These are phyloP conservation scores for Termitomyces sp. DNA, from an alignment of 768 basidiomycete genomes.

Conservation along the genomic window DNA sequence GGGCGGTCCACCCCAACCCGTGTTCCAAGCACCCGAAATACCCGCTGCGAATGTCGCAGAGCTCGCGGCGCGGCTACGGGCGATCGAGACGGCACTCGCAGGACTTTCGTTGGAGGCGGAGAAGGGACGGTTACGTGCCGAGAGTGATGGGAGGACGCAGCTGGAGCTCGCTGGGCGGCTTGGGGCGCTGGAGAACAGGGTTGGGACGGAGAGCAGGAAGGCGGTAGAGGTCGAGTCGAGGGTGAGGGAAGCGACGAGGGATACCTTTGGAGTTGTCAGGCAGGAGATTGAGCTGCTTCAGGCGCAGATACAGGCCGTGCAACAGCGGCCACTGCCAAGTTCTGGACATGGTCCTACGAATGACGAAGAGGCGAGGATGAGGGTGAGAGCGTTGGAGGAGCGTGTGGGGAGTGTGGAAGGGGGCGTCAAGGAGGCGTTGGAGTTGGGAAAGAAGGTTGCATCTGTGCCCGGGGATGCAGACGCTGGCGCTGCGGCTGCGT, in stretches of 20 bases:
- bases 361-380: slow-evolving; percentile 55
- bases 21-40: slow-evolving; percentile 49
- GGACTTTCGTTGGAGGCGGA: slow-evolving; percentile 54
- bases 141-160: slow-evolving; percentile 45
- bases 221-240: slow-evolving; percentile 50
- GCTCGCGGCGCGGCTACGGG: slow-evolving; percentile 54
- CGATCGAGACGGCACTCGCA: slow-evolving; percentile 59
- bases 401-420: slow-evolving; percentile 58
- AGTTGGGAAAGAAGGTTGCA: slow-evolving; percentile 48
- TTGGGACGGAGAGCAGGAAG: slow-evolving; percentile 33
- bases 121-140: slow-evolving; percentile 42
- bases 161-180: slow-evolving; percentile 51
- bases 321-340: slow-evolving; percentile 16
- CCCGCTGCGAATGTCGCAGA: slow-evolving; percentile 67
- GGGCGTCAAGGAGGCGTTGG: slow-evolving; percentile 67
- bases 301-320: slow-evolving; percentile 30
- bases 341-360: slow-evolving; percentile 16
- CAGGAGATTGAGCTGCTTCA: slow-evolving; percentile 53
- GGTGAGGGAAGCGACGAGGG: slow-evolving; percentile 36
- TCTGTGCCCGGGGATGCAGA: slow-evolving; percentile 25
- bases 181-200: slow-evolving; percentile 48
- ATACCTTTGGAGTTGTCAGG: slow-evolving; percentile 43
- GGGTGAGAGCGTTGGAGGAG: slow-evolving; percentile 56
- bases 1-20: slow-evolving; percentile 8
- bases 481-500: slow-evolving; percentile 41